Evolutionary conservation across 257 asterid genomes (phyloP).

Genomic region (Solanum sejunctum): DNA sequence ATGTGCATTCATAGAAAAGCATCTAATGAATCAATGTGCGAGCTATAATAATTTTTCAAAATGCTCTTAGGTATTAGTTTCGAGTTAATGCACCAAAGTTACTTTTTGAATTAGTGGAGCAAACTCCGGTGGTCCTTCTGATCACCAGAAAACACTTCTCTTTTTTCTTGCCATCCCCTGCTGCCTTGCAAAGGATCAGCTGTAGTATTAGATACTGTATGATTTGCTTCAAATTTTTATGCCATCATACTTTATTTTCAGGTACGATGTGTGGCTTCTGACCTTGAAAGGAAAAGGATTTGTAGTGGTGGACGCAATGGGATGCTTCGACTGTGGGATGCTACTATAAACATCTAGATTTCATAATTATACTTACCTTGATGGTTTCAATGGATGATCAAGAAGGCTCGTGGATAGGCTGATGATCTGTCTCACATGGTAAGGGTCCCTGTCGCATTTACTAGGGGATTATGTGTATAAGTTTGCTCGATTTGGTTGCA

Average conservation of each 20-base stretch:
- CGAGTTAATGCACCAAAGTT: not conserved
- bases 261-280: slow-evolving; percentile 86
- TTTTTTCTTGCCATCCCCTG: not conserved
- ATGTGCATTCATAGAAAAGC: not conserved
- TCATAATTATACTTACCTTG: not conserved
- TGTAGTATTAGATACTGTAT: not conserved
- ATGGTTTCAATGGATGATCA: not conserved
- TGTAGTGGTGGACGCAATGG: slow-evolving; percentile 93
- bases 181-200: not conserved
- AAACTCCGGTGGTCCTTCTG: not conserved
- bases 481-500: not conserved
- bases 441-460: not conserved
- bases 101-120: not conserved
- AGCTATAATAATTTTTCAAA: not conserved
- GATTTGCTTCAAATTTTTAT: not conserved
- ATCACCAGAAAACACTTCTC: not conserved
- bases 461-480: not conserved
- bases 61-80: not conserved
- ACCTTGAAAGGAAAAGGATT: slow-evolving; percentile 88
- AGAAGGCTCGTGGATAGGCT: not conserved
- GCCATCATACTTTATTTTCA: slow-evolving; percentile 14
- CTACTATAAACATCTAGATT: slow-evolving; percentile 70
- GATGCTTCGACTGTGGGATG: slow-evolving; percentile 94
- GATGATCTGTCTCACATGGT: not conserved
- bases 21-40: not conserved